Evolutionary conservation across 2,329 filamentous ascomycete species (phyloP), one percentile per base, ranked within the genome.

Genomic region (Penicillium sclerotigenum): DNA sequence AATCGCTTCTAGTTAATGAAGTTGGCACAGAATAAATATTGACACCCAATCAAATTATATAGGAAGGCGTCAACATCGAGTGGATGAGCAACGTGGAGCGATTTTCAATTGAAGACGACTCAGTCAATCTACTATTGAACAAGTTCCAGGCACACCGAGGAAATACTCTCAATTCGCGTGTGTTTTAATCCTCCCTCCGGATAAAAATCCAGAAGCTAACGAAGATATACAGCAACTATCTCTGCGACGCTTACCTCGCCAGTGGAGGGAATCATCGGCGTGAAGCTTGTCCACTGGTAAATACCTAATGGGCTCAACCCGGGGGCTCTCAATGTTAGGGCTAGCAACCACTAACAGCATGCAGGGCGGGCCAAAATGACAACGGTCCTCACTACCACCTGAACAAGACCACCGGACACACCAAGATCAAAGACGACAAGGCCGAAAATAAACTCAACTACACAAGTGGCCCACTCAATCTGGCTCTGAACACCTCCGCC

Each of bases 1-100:
- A 18, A n/a, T 47, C 33, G 8, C 11, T 11, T 38, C n/a, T 40
- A 13, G 2, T 20, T n/a, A 5, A 7, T 18, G 13, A 7, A n/a
- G 4, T 7, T n/a, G n/a, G 2, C 6, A 38, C 14, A 3, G 13
- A n/a, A 41, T 45, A 4, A 5, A 16, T 6, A 33, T 24, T 33
- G 24, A 33, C 11, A 28, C 6, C 11, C 40, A 24, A 4, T 28
- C 26, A 5, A 5, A 22, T 29, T 6, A 3, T 54, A 37, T 53
- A 73, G 71, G 71, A 75, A 43, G 72, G 72, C 47, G 64, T 74
- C 42, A 62, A 56, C 16, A 70, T 75, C 54, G 73, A 75, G 50
- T 76, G 73, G 73, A 75, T 76, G 73, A 71, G 68, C 62, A 74
- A 76, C 60, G 71, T 75, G 34, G 73, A 76, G 57, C 62, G 73